A percentile compares a stretch with the other conserved stretches of the same genome.
Evolutionary conservation across 305 asterid species (phyloP).

Genomic region (Rubia peregrina): DNA sequence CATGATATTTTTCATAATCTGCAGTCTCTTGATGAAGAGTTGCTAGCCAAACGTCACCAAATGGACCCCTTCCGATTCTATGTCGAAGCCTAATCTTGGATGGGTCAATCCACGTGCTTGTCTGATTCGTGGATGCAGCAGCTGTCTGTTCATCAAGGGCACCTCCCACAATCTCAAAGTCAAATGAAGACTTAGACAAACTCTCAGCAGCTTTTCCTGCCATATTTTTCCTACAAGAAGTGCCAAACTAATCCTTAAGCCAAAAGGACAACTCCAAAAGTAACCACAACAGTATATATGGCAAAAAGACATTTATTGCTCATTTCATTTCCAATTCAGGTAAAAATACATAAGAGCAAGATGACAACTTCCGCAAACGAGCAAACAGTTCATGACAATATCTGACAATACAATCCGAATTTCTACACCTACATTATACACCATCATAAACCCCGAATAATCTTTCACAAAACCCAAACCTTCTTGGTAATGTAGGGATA

Average conservation of each 20-base stretch:
- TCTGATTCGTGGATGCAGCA: constrained; percentile 39
- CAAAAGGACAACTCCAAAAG: background rate
- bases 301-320: background rate
- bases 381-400: background rate
- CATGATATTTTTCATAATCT: constrained; percentile 64
- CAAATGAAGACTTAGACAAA: constrained; percentile 42
- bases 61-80: constrained; percentile 75
- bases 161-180: constrained; percentile 72
- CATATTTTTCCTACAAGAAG: constrained; percentile 30
- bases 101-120: constrained; percentile 65
- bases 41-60: constrained; percentile 91
- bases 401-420: background rate
- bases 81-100: constrained; percentile 64
- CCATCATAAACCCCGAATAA: background rate
- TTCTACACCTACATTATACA: background rate
- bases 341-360: background rate
- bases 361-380: background rate
- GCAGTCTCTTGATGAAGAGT: constrained; percentile 55
- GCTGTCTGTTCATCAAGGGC: constrained; percentile 38
- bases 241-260: too few relatives aligned
- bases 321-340: background rate
- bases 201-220: constrained; percentile 49
- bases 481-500: background rate
- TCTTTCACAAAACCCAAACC: background rate
- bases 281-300: background rate